Conservation (phyloP, 2,329 filamentous ascomycete genomes). For the Geosmithia morbida region DNA sequence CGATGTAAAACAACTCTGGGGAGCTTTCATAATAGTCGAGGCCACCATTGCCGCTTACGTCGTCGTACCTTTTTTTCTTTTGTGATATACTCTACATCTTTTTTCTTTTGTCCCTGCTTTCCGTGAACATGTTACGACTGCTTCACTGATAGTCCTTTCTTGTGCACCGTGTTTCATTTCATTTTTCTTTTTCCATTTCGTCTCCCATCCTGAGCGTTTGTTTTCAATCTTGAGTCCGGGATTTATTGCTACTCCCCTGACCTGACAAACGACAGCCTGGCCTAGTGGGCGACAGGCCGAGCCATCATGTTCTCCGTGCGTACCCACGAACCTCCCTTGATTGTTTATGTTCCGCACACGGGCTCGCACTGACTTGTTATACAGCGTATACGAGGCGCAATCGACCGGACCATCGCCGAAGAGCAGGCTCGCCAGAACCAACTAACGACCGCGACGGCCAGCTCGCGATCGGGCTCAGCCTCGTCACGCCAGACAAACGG, state of each 20-base stretch:
- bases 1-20: not conserved
- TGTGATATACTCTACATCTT: not conserved
- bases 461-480: conserved; percentile 19
- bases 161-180: not conserved
- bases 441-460: conserved; percentile 5
- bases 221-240: not conserved
- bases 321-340: not conserved
- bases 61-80: not conserved
- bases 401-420: conserved; percentile 79
- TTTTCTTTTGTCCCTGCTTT: not conserved
- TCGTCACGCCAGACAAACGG: conserved; percentile 25
- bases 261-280: not conserved
- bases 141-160: not conserved
- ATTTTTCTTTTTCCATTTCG: not conserved
- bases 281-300: not conserved
- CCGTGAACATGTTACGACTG: not conserved
- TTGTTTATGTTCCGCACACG: not conserved
- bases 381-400: conserved; percentile 69
- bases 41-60: not conserved
- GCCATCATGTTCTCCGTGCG: conserved; percentile 1
- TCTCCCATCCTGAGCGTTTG: not conserved
- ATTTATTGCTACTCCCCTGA: not conserved
- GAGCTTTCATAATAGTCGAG: not conserved
- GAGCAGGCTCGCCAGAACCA: conserved; percentile 68
- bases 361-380: not conserved